Conservation (phyloP, 2,329 filamentous ascomycete genomes). For the Plenodomus lindquistii region DNA sequence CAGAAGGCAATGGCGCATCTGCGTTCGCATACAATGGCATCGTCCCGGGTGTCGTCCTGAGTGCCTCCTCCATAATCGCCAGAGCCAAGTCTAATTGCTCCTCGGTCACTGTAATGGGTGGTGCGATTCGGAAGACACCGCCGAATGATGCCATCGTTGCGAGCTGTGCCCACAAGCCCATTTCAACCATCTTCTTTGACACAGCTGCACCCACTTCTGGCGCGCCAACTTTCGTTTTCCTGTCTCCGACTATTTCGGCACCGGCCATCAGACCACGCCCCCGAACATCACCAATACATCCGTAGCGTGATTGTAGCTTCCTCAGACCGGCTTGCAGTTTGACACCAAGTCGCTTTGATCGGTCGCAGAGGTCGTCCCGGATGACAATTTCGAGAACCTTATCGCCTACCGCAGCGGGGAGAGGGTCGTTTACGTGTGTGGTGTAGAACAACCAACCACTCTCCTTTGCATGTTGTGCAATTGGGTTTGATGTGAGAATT, state of each 20-base stretch:
- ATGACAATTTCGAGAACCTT: slow-evolving; percentile 66
- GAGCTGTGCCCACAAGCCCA: slow-evolving; percentile 63
- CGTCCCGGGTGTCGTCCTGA: slow-evolving; percentile 55
- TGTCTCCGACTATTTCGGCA: slow-evolving; percentile 60
- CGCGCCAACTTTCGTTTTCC: slow-evolving; percentile 53
- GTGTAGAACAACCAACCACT: slow-evolving; percentile 62
- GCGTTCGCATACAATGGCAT: slow-evolving; percentile 29
- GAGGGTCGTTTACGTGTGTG: slow-evolving; percentile 65
- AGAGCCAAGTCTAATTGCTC: slow-evolving; percentile 53
- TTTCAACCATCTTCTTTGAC: slow-evolving; percentile 53
- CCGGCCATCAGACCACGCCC: slow-evolving; percentile 63
- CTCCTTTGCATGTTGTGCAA: slow-evolving; percentile 55
- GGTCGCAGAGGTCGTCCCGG: slow-evolving; percentile 57
- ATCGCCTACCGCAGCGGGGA: slow-evolving; percentile 62
- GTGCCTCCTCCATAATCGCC: slow-evolving; percentile 60
- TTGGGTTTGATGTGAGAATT: slow-evolving; percentile 59
- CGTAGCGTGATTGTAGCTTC: slow-evolving; percentile 55
- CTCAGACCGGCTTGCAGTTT: slow-evolving; percentile 55
- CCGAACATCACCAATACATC: slow-evolving; percentile 65
- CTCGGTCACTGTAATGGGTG: slow-evolving; percentile 60
- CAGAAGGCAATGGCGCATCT: not conserved
- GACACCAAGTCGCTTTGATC: slow-evolving; percentile 51
- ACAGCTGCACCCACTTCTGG: slow-evolving; percentile 55
- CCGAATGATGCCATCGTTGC: slow-evolving; percentile 51
- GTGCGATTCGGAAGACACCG: slow-evolving; percentile 63